Evolutionary conservation across 768 basidiomycete genomes (phyloP), one percentile per base, ranked within the genome.

Genomic region (Hericium erinaceus): DNA sequence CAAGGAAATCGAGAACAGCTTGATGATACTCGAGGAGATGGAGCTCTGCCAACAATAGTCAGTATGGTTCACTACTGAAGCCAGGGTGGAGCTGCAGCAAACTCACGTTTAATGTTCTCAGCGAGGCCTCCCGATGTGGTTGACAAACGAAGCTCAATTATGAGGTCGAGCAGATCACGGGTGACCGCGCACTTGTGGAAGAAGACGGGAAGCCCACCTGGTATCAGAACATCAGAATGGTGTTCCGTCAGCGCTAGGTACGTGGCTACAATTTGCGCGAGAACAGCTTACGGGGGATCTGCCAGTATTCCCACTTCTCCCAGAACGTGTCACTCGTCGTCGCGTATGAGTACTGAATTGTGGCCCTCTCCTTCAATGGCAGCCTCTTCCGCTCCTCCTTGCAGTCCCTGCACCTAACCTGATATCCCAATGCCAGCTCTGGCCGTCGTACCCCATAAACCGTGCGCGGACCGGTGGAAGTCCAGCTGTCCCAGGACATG

Each of bases 101-200:
- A 60, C 66, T 48, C 59, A 66, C 61, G 63, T 41, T 62, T 61
- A 44, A 68, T 61, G 39, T 66, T 38, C 55, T 69, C 65, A 3
- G 60, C 60, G 2, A 68, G 55, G 16, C 57, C 61, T 1, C 49
- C 60, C 7, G 68, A 60, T 3, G 65, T 67, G 15, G 46, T 55
- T 1, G 61, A 60, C 1, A 51, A 64, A 0, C 64, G 54, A 5
- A 70, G 7, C 59, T 68, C 66, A n/a, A 66, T 48, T 15, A 70
- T 63, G 1, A 67, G 24, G 48, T 68, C 58, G 46, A 60, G 67
- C 2, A 70, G 61, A 3, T 68, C 64, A 3, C 61, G 54, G 0
- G 65, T 66, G 3, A 66, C 39, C 1, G 59, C 64, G 39, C 64
- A 66, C 6, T 57, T 52, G 49, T 64, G 52, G 49, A 62, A 58